Conservation (phyloP, 148 eudicot genomes). For the Vaccinium macrocarpon region DNA sequence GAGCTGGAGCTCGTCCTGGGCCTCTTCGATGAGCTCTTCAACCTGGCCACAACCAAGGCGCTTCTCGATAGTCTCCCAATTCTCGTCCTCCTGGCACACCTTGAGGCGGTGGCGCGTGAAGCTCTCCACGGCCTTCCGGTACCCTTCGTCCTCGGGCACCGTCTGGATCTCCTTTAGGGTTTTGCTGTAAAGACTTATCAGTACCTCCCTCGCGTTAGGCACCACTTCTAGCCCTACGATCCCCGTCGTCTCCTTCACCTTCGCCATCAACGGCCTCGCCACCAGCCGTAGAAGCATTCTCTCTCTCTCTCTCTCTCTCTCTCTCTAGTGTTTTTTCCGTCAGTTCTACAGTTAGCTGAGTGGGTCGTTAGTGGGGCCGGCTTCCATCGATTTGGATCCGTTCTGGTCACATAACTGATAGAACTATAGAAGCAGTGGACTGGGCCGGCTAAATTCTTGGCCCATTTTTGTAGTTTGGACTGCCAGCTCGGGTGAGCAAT, state of each 20-base stretch:
- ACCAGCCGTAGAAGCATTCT: constrained; percentile 71
- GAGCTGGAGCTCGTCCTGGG: constrained; percentile 78
- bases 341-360: neutral
- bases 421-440: neutral
- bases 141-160: constrained; percentile 84
- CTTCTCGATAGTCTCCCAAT: constrained; percentile 73
- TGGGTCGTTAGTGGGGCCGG: neutral
- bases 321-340: neutral
- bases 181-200: constrained; percentile 72
- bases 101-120: constrained; percentile 82
- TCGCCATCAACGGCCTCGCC: constrained; percentile 78
- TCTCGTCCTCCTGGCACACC: constrained; percentile 74
- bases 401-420: no score
- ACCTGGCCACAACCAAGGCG: constrained; percentile 84
- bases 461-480: neutral
- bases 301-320: neutral
- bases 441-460: neutral
- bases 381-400: no score
- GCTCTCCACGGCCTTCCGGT: constrained; percentile 87
- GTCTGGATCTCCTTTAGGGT: constrained; percentile 84
- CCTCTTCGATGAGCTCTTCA: constrained; percentile 89
- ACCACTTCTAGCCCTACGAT: constrained; percentile 89
- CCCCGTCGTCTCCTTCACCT: constrained; percentile 90
- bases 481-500: no score
- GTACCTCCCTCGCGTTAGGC: constrained; percentile 74